Base-by-base conservation (phyloP, 202 grass and related monocot genomes). In the Schoenoplectus tabernaemontani region DNA sequence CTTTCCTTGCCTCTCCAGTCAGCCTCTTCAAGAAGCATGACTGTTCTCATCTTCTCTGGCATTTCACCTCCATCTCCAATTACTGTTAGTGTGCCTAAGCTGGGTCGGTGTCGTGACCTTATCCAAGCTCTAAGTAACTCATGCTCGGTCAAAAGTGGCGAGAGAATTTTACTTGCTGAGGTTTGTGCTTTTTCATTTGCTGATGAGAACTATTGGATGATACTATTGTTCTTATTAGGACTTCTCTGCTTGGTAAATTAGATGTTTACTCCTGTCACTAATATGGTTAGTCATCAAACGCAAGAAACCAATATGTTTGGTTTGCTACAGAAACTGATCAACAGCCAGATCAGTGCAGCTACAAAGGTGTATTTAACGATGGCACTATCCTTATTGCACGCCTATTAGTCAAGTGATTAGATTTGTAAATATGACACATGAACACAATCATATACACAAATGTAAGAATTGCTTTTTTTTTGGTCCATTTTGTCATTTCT, bases 1-100 rank as follows among this genome's bases (percentile, higher is more conserved):
- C 96, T 99, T 78, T 99, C 96, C 28, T 82, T 99, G 51, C 96
- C 96, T 59, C 83, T 99, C 82, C 96, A 99, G 84, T 99, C 93
- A n/a, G 81, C 96, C 69, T 96, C 96, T 61, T 85, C 87, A 17
- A 85, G 96, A 71, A 99, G 87, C 19, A 88, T 99, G 69, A 89
- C 88, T 12, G 42, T 90, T 15, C 68, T 89, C 59, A 64, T 99
- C 43, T 99, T 99, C 77, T 85, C 89, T 64, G 90, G 91, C 28
- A 92, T 85, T 85, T 69, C 61, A 8, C 79, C 84, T 12, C 96
- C 96, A 86, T 89, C 86, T 79, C 80, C 66, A 60, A 88, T 88
- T 74, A 99, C 92, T 84, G 90, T 99, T 81, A 99, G 67, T 85
- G 88, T 99, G 65, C 96, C 92, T 1, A 99, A 99, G 85, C 96